Evolutionary conservation across 352 stramenopile species (phyloP).

Genomic region (Globisporangium okanoganense): DNA sequence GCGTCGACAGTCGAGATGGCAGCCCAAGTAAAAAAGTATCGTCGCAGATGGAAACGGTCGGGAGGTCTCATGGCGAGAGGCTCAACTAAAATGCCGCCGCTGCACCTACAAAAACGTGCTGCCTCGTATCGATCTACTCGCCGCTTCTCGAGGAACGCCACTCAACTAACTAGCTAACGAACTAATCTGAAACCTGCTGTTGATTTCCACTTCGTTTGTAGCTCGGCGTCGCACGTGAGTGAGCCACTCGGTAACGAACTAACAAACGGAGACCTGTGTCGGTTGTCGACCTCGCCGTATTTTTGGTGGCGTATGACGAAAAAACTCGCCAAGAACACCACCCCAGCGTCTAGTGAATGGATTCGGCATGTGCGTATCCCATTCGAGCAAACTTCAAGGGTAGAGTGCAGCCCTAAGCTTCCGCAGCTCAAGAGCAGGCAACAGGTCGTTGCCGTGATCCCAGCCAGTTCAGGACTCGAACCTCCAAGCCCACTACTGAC

Average conservation of each 20-base stretch:
- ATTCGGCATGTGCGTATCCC: background rate
- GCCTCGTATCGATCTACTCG: too few species aligned
- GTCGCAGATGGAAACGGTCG: too few species aligned
- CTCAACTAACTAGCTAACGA: too few species aligned
- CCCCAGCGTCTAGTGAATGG: background rate
- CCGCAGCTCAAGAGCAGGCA: background rate
- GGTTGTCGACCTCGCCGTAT: background rate
- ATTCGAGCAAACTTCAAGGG: background rate
- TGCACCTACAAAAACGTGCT: too few species aligned
- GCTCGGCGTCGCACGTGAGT: too few species aligned
- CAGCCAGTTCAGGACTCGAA: background rate
- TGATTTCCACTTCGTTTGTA: too few species aligned
- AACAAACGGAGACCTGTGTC: background rate
- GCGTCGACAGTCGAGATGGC: conserved; percentile 11
- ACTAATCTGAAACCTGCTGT: too few species aligned
- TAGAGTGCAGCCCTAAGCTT: background rate
- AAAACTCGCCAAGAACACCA: background rate
- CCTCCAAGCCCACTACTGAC: background rate
- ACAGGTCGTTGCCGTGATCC: background rate
- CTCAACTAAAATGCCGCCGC: too few species aligned
- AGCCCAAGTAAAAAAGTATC: conserved; percentile 8
- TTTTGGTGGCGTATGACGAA: background rate
- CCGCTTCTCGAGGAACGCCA: too few species aligned
- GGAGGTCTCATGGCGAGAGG: too few species aligned
- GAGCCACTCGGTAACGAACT: background rate